Evolutionary conservation across 78 protist genomes (phyloP).

Genomic region (Dictyostelium firmibasis): DNA sequence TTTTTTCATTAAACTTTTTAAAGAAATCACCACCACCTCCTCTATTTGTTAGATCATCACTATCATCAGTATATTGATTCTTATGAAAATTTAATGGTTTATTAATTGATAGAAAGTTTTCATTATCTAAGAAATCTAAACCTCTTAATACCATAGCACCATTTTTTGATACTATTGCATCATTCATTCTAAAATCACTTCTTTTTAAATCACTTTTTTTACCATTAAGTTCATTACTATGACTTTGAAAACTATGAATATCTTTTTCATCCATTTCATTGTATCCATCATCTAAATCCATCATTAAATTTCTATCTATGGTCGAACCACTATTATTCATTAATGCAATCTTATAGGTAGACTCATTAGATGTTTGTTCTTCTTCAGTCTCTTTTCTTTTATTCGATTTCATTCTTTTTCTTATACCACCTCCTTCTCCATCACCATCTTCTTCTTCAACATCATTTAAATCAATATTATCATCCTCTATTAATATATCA

Average conservation of each 20-base stretch:
- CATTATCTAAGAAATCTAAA: background rate
- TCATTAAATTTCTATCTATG: background rate
- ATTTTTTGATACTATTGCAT: background rate
- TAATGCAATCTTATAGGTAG: background rate
- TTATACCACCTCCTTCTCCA: background rate
- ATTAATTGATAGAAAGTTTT: background rate
- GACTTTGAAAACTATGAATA: background rate
- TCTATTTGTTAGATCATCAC: background rate
- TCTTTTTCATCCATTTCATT: background rate
- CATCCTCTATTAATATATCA: slow-evolving; percentile 25
- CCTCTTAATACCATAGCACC: slow-evolving; percentile 34
- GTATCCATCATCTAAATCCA: background rate
- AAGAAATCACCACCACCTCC: background rate
- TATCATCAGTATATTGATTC: background rate
- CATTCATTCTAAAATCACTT: slow-evolving; percentile 46
- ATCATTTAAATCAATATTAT: slow-evolving; percentile 48
- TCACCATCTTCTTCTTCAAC: slow-evolving; percentile 30
- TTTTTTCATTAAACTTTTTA: background rate
- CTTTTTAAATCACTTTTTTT: background rate
- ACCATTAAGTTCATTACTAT: background rate
- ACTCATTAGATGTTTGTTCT: background rate
- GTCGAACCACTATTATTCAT: background rate
- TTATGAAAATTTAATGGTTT: background rate
- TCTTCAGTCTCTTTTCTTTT: background rate
- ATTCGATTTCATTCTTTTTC: background rate